Conservation (phyloP, 2,329 filamentous ascomycete genomes). For the Trichoderma atroviride region DNA sequence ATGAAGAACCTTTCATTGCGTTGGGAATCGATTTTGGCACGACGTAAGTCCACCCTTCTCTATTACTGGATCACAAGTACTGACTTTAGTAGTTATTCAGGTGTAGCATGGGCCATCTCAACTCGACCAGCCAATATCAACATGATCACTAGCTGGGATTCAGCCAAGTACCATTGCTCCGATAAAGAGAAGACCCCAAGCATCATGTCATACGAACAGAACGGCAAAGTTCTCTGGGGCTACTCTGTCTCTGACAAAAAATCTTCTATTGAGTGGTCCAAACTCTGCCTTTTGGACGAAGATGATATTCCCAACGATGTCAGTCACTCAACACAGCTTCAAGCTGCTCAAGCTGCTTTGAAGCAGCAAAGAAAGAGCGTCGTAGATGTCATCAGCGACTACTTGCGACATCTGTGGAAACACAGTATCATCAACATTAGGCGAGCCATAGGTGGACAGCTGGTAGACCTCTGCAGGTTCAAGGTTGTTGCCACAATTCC, state of each 20-base stretch:
- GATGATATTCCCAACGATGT: slow-evolving; percentile 36
- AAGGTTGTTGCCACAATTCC: slow-evolving; percentile 48
- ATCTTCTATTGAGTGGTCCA: slow-evolving; percentile 45
- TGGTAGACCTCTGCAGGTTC: slow-evolving; percentile 36
- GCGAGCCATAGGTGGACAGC: slow-evolving; percentile 29
- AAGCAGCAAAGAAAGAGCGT: slow-evolving; percentile 29
- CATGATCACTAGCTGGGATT: slow-evolving; percentile 39
- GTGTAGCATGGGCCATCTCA: slow-evolving; percentile 44
- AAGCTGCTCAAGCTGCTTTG: slow-evolving; percentile 18
- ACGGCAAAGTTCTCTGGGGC: slow-evolving; percentile 34
- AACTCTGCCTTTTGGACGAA: slow-evolving; percentile 43
- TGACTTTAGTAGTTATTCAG: slow-evolving; percentile 40
- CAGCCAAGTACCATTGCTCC: slow-evolving; percentile 27
- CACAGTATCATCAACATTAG: slow-evolving; percentile 37
- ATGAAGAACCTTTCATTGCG: slow-evolving; percentile 32
- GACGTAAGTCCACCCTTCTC: slow-evolving; percentile 38
- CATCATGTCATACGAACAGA: slow-evolving; percentile 31
- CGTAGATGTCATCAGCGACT: slow-evolving; percentile 38
- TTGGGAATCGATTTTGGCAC: slow-evolving; percentile 52
- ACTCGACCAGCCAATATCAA: slow-evolving; percentile 35
- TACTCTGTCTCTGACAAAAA: slow-evolving; percentile 35
- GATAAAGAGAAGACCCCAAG: slow-evolving; percentile 42
- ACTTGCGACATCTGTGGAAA: slow-evolving; percentile 40
- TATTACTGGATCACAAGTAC: neutral
- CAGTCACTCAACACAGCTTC: slow-evolving; percentile 31